Percentiles rank a stretch among this genome's conserved stretches.
These are phyloP conservation scores for Boletus semigastroideus DNA, from an alignment of 1,284 basidiomycete species.

Conservation along the genomic window DNA sequence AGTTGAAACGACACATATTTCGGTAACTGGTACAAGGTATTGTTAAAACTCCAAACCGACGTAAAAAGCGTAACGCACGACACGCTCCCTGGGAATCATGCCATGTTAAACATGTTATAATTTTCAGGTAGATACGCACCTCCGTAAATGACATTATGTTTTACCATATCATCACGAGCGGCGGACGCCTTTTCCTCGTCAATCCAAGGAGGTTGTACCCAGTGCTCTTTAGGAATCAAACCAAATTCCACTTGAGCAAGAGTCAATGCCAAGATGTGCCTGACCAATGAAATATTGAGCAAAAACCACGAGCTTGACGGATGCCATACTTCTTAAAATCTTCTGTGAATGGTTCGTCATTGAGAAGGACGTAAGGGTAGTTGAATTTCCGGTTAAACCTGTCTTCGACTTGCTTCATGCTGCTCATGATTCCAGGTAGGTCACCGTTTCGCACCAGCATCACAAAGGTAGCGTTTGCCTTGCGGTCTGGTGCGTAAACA, in stretches of 20 bases:
- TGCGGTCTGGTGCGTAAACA: conserved; percentile 43
- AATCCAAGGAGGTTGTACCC: conserved; percentile 85
- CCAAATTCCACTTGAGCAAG: conserved; percentile 76
- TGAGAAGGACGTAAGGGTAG: conserved; percentile 87
- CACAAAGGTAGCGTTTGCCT: conserved; percentile 85
- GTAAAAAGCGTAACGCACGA: conserved; percentile 44
- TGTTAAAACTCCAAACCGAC: conserved; percentile 7
- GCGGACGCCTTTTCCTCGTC: conserved; percentile 74
- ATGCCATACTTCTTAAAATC: conserved; percentile 67
- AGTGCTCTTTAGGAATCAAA: conserved; percentile 77
- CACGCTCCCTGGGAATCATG: conserved; percentile 52
- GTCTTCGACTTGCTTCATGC: conserved; percentile 79
- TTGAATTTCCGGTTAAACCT: conserved; percentile 83
- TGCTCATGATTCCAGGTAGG: conserved; percentile 66
- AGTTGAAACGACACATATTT: conserved; percentile 95
- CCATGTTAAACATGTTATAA: background rate
- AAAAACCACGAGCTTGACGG: background rate
- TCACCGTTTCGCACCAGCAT: conserved; percentile 86
- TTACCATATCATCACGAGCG: conserved; percentile 78
- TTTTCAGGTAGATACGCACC: conserved; percentile 40
- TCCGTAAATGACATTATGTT: conserved; percentile 85
- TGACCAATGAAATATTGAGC: conserved; percentile 29
- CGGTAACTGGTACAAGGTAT: conserved; percentile 53
- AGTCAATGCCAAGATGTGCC: conserved; percentile 67
- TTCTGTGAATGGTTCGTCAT: conserved; percentile 77